A percentile compares a stretch with the other conserved stretches of the same genome.
Conservation (phyloP, 2,329 filamentous ascomycete genomes). For the Cladorrhinum sp. region DNA sequence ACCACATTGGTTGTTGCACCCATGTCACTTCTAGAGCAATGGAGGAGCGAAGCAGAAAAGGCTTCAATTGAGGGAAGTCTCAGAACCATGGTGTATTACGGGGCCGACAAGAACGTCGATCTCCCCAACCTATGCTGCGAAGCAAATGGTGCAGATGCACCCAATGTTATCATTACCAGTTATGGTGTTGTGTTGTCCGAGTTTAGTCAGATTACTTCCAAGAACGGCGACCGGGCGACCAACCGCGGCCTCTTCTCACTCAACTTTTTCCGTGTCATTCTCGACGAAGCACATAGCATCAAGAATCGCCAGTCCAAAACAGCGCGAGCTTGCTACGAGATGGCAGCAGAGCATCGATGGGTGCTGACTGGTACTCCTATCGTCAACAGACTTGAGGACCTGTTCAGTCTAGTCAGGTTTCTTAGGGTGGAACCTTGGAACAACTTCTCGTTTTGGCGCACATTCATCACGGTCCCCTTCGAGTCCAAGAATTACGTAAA, state of each 20-base stretch:
- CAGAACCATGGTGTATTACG: constrained; percentile 88
- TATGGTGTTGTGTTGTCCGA: constrained; percentile 92
- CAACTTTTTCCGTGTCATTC: constrained; percentile 89
- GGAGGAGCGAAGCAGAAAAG: constrained; percentile 92
- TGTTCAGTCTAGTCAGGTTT: constrained; percentile 91
- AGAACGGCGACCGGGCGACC: constrained; percentile 60
- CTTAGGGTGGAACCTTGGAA: constrained; percentile 95
- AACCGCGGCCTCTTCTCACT: constrained; percentile 82
- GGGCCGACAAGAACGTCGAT: constrained; percentile 76
- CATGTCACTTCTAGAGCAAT: constrained; percentile 94
- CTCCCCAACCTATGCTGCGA: constrained; percentile 74
- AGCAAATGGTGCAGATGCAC: constrained; percentile 70
- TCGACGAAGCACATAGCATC: constrained; percentile 93
- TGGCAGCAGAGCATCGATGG: constrained; percentile 85
- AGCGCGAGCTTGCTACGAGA: constrained; percentile 88
- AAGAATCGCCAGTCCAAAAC: constrained; percentile 91
- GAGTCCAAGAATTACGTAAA: constrained; percentile 93
- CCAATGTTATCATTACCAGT: constrained; percentile 90
- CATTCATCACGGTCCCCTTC: constrained; percentile 96
- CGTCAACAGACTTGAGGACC: constrained; percentile 89
- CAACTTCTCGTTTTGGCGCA: constrained; percentile 99
- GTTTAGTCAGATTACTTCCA: constrained; percentile 69
- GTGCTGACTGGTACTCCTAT: constrained; percentile 93
- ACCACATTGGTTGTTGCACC: constrained; percentile 95
- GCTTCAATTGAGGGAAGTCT: constrained; percentile 81